Evolutionary conservation across 805 yeast genomes (phyloP).

Genomic region (Kodamaea jinghongensis): DNA sequence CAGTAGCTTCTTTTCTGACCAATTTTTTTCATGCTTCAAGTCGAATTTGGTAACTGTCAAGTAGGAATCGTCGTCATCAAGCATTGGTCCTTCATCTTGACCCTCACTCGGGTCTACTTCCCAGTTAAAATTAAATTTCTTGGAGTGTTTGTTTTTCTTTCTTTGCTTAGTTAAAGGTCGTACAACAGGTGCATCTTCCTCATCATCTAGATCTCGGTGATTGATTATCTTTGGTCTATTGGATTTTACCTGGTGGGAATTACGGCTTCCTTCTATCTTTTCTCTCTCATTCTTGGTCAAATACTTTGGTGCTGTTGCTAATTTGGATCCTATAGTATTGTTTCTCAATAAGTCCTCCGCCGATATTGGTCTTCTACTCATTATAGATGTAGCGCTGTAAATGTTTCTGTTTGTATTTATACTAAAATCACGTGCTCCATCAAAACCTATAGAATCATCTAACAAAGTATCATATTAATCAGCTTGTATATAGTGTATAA

Average conservation of each 20-base stretch:
- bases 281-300: slow-evolving; percentile 20
- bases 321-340: slow-evolving; percentile 6
- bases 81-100: slow-evolving; percentile 11
- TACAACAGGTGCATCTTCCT: slow-evolving; percentile 1
- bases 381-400: not conserved
- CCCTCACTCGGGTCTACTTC: slow-evolving; percentile 48
- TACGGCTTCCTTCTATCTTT: slow-evolving; percentile 8
- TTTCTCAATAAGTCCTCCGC: slow-evolving; percentile 21
- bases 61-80: slow-evolving; percentile 18
- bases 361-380: slow-evolving; percentile 21
- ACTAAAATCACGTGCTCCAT: not conserved
- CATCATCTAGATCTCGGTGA: not conserved
- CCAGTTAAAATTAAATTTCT: slow-evolving; percentile 69
- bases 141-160: slow-evolving; percentile 9
- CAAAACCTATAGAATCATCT: too few relatives aligned
- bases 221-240: not conserved
- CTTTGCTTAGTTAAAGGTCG: not conserved
- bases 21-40: slow-evolving; percentile 37
- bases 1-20: slow-evolving; percentile 64
- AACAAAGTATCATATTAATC: too few relatives aligned
- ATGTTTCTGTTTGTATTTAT: too few relatives aligned
- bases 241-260: slow-evolving; percentile 1
- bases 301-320: slow-evolving; percentile 19
- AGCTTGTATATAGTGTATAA: not conserved
- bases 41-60: slow-evolving; percentile 4